Base-by-base conservation (phyloP, 2,329 filamentous ascomycete species). In the Pseudogymnoascus sp. region DNA sequence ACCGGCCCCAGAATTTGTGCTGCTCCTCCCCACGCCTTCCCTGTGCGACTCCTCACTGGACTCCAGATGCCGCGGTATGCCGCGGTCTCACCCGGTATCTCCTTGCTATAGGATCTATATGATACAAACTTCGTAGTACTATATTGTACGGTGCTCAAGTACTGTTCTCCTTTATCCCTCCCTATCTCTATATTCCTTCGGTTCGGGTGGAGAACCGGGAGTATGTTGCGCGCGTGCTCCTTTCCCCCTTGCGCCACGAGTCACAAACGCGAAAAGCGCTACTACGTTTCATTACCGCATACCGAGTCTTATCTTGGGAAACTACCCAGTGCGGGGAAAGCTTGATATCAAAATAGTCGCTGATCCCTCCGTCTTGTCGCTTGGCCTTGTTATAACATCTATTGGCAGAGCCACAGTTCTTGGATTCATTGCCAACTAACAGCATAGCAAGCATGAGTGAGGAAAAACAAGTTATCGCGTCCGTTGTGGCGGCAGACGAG, bases 261-360 rank as follows among this genome's bases (percentile, higher is more conserved):
- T 16, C 46, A 12, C 46, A 9, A 56, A 56, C 25, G 25, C 16
- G 6, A 56, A 53, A 56, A 18, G 12, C 16, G 28, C 49, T 56
- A 56, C 49, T 56, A 56, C 28, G 49, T 56, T 56, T 56, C 49
- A 56, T 56, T 56, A 11, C 28, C 49, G 28, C 9, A 9, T 3
- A 5, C 9, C 28, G 6, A 31, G 49, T 34, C 49, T 56, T 56
- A 56, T 56, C 49, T 56, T 56, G n/a, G 28, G 28, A 18, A 34
- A 18, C 28, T 56, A 34, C 49, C 21, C 16, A 3, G 28, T 56
- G 49, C 49, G 49, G 49, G 49, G 49, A 36, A 56, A 21, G 49
- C 49, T 56, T 56, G 49, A 56, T 56, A 34, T 56, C 46, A 56
- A 56, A 56, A 56, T 21, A 18, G 49, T 34, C 25, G 46, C 46